phyloP scores from a whole-genome alignment of 2,329 filamentous ascomycete genomes.

The Fusarium sp. region DNA sequence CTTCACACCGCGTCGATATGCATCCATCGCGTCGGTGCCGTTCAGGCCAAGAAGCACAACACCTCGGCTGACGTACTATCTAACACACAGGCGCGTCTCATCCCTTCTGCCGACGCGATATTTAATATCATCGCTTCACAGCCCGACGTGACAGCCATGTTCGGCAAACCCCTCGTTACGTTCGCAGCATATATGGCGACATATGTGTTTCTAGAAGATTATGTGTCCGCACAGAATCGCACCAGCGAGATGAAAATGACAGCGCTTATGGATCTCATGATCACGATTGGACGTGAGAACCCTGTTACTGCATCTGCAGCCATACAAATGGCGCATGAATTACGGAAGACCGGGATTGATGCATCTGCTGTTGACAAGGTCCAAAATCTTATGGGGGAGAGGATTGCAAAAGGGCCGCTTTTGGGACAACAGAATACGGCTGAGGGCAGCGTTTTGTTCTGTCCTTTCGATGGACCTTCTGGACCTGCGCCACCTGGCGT shows the following conservation, averaged over 20 bases:
- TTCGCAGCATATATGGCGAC: constrained; percentile 79
- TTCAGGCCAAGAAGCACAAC: constrained; percentile 64
- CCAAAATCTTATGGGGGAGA: constrained; percentile 19
- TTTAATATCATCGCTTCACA: constrained; percentile 76
- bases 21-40: constrained; percentile 83
- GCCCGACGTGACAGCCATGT: constrained; percentile 34
- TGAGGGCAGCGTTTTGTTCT: constrained; percentile 33
- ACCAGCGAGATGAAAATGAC: constrained; percentile 64
- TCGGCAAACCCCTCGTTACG: constrained; percentile 76
- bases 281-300: constrained; percentile 71
- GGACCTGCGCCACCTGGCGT: constrained; percentile 16
- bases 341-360: constrained; percentile 54
- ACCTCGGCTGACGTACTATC: background rate
- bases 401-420: constrained; percentile 23
- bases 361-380: constrained; percentile 39
- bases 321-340: constrained; percentile 74
- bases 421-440: constrained; percentile 24
- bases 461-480: constrained; percentile 31
- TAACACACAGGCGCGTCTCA: constrained; percentile 72
- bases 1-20: constrained; percentile 87
- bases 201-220: constrained; percentile 76
- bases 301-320: constrained; percentile 75
- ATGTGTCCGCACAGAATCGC: constrained; percentile 68
- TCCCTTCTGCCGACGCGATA: constrained; percentile 83
- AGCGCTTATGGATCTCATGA: constrained; percentile 74